A percentile compares a stretch with the other conserved stretches of the same genome.
phyloP scores from a whole-genome alignment of 768 basidiomycete genomes.

The Suillus plorans region DNA sequence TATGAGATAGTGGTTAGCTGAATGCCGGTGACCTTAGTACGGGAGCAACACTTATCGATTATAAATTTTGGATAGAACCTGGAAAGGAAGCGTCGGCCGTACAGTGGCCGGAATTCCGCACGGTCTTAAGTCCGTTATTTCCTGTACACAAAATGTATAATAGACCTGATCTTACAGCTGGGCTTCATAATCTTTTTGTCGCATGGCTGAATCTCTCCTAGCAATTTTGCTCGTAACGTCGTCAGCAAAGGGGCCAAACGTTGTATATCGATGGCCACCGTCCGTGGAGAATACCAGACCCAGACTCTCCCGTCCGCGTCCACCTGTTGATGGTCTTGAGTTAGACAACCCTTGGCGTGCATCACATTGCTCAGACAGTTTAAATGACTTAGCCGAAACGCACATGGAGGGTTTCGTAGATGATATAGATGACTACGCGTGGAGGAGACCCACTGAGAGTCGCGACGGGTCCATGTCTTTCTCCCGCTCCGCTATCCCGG shows the following conservation, averaged over 20 bases:
- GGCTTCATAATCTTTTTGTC: not conserved
- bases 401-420: constrained; percentile 9
- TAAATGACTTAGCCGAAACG: constrained; percentile 24
- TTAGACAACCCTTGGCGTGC: constrained; percentile 77
- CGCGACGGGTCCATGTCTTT: constrained; percentile 55
- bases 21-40: not conserved
- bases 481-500: constrained; percentile 42
- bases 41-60: not conserved
- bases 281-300: constrained; percentile 54
- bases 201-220: constrained; percentile 77
- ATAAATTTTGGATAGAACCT: constrained; percentile 1
- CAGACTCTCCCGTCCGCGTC: constrained; percentile 71
- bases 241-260: constrained; percentile 74
- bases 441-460: constrained; percentile 53
- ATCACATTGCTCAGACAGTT: constrained; percentile 47
- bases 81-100: not conserved
- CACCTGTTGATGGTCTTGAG: constrained; percentile 44
- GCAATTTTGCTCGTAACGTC: constrained; percentile 83
- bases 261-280: constrained; percentile 87
- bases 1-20: not conserved
- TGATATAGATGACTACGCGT: constrained; percentile 53
- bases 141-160: too few species aligned
- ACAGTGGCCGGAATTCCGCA: not conserved
- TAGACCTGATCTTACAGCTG: too few species aligned
- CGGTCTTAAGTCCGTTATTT: not conserved